These are phyloP conservation scores for Abrus pulchellus DNA, from an alignment of 306 rosid genomes.

Conservation along the genomic window DNA sequence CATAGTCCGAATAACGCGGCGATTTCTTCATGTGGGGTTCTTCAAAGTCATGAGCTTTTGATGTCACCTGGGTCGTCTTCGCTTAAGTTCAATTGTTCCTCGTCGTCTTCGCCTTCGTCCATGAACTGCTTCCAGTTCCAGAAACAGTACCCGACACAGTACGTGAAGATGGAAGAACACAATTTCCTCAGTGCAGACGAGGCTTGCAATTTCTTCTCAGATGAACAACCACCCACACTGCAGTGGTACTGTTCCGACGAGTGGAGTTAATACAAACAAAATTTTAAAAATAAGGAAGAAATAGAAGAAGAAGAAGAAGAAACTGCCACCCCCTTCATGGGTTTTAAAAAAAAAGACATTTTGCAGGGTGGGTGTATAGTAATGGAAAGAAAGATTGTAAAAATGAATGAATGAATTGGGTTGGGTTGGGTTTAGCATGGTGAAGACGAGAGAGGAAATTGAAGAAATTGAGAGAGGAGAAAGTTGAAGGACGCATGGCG, in stretches of 20 bases:
- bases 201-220: conserved; percentile 84
- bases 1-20: conserved; percentile 65
- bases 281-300: no score
- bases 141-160: conserved; percentile 68
- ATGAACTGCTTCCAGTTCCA: conserved; percentile 72
- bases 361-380: conserved; percentile 30
- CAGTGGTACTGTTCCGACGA: conserved; percentile 84
- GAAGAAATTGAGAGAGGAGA: conserved; percentile 1
- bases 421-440: background rate
- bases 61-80: conserved; percentile 57
- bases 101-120: conserved; percentile 58
- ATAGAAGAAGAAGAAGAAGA: background rate
- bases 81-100: conserved; percentile 54
- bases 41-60: conserved; percentile 55
- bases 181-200: conserved; percentile 89
- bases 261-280: conserved; percentile 55
- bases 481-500: conserved; percentile 42
- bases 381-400: conserved; percentile 27
- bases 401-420: conserved; percentile 4
- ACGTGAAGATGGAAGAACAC: conserved; percentile 90
- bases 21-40: conserved; percentile 61
- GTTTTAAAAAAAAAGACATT: conserved; percentile 8
- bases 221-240: conserved; percentile 89
- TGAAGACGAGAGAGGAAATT: background rate
- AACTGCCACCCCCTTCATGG: background rate